These are phyloP conservation scores for Cucurbitaria berberidis DNA, from an alignment of 2,329 filamentous ascomycete genomes.

Conservation along the genomic window DNA sequence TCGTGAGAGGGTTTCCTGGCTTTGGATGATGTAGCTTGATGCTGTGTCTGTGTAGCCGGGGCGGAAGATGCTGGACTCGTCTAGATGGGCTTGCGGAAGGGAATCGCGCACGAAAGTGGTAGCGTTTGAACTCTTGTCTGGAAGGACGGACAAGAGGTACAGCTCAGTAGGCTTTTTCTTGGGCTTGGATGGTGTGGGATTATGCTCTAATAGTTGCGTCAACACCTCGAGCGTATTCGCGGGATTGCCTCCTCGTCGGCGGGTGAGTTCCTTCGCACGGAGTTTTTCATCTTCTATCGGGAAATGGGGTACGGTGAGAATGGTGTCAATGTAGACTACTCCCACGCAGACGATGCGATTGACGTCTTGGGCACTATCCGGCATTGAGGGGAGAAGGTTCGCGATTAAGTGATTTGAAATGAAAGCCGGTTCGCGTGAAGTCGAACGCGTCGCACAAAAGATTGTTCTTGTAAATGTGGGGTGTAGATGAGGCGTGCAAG, in stretches of 20 bases:
- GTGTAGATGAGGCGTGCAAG: not conserved
- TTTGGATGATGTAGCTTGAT: conserved; percentile 73
- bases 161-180: conserved; percentile 22
- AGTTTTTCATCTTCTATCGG: conserved; percentile 75
- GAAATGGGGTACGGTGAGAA: conserved; percentile 64
- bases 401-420: not conserved
- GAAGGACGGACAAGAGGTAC: conserved; percentile 58
- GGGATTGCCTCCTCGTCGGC: conserved; percentile 74
- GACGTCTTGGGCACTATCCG: not conserved
- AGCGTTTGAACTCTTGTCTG: conserved; percentile 59
- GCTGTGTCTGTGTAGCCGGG: conserved; percentile 62
- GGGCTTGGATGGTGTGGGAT: not conserved
- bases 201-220: conserved; percentile 56
- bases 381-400: not conserved
- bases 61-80: conserved; percentile 64
- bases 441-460: not conserved
- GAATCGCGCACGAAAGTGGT: conserved; percentile 61
- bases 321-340: conserved; percentile 74
- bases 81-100: conserved; percentile 59
- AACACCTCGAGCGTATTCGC: conserved; percentile 75
- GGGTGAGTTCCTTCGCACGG: conserved; percentile 64
- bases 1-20: conserved; percentile 63
- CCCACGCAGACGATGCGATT: conserved; percentile 68
- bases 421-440: not conserved
- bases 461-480: not conserved